A percentile compares a stretch with the other conserved stretches of the same genome.
phyloP scores from a whole-genome alignment of 768 basidiomycete species.

The Suillus spraguei region DNA sequence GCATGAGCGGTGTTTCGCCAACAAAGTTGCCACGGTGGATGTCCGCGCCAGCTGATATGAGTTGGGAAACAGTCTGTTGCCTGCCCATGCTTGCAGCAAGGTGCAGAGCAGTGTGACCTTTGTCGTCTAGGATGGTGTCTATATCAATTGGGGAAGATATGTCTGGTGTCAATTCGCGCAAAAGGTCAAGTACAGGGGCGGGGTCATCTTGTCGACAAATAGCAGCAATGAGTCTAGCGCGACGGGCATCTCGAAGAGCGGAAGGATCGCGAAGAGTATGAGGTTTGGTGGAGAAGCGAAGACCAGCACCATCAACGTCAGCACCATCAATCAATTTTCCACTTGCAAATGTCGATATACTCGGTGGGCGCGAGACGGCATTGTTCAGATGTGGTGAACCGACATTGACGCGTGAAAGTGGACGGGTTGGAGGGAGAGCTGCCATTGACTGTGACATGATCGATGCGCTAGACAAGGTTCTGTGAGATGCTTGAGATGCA shows the following conservation, averaged over 20 bases:
- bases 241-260: conserved; percentile 52
- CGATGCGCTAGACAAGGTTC: conserved; percentile 11
- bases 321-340: conserved; percentile 44
- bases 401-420: conserved; percentile 35
- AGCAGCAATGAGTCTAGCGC: conserved; percentile 62
- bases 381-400: conserved; percentile 42
- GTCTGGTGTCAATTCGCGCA: conserved; percentile 63
- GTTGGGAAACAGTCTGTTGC: conserved; percentile 62
- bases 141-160: conserved; percentile 50
- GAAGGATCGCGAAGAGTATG: conserved; percentile 56
- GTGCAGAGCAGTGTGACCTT: conserved; percentile 93
- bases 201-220: conserved; percentile 77
- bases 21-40: conserved; percentile 88
- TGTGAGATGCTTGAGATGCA: conserved; percentile 24
- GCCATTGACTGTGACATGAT: conserved; percentile 19
- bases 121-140: conserved; percentile 89
- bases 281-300: conserved; percentile 73
- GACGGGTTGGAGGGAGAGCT: conserved; percentile 24
- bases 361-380: conserved; percentile 50
- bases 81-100: conserved; percentile 88
- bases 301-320: conserved; percentile 47
- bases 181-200: conserved; percentile 55
- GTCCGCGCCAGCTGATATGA: conserved; percentile 83
- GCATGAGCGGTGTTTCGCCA: conserved; percentile 93
- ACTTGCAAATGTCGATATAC: conserved; percentile 42